These are phyloP conservation scores for Metschnikowia similis DNA, from an alignment of 805 yeast species.

Conservation along the genomic window DNA sequence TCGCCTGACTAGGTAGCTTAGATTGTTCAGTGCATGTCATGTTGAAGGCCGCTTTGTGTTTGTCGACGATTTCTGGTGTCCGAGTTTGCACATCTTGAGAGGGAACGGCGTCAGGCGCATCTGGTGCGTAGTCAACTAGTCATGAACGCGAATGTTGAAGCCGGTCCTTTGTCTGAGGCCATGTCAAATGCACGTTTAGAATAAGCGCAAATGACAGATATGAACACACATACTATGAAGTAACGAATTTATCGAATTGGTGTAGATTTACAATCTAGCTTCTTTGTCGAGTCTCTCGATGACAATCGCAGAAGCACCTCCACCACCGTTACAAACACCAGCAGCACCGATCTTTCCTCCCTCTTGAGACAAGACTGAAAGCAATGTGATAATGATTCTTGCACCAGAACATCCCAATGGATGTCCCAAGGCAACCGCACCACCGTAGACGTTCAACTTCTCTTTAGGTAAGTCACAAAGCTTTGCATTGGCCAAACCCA, in stretches of 20 bases:
- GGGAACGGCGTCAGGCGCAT: too few species aligned
- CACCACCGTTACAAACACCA: slow-evolving; percentile 99
- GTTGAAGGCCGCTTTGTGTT: too few species aligned
- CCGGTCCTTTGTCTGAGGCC: too few species aligned
- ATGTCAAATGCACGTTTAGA: too few species aligned
- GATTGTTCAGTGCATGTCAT: neutral
- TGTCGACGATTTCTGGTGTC: too few species aligned
- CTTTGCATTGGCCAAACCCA: slow-evolving; percentile 85
- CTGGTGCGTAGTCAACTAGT: too few species aligned
- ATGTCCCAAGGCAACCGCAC: slow-evolving; percentile 94
- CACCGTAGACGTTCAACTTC: slow-evolving; percentile 87
- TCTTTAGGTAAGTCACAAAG: slow-evolving; percentile 56
- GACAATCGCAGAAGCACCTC: slow-evolving; percentile 94
- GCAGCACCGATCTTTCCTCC: slow-evolving; percentile 81
- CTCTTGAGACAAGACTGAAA: slow-evolving; percentile 80
- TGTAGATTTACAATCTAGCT: slow-evolving; percentile 29
- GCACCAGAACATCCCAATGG: slow-evolving; percentile 97
- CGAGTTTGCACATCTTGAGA: too few species aligned
- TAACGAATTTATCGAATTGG: neutral
- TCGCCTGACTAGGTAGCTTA: slow-evolving; percentile 9
- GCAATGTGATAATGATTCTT: slow-evolving; percentile 82
- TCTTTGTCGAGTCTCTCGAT: slow-evolving; percentile 58
- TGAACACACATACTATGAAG: neutral
- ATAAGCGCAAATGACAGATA: too few species aligned
- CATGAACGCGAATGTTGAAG: too few species aligned